Base-by-base conservation (phyloP, 2,329 filamentous ascomycete species). In the Ciborinia camelliae region DNA sequence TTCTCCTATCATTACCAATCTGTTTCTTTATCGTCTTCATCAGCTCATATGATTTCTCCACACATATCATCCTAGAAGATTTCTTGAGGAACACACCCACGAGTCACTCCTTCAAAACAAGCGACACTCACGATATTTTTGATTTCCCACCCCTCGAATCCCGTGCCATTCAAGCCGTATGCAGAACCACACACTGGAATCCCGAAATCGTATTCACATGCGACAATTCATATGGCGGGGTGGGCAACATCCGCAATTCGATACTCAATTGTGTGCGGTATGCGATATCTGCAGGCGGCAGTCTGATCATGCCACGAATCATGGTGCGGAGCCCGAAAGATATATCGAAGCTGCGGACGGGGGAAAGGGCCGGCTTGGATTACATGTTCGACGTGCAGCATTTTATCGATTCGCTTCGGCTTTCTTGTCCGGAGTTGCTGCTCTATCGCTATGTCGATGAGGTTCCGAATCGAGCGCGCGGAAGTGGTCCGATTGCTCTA, bases 251-350 rank as follows among this genome's bases (percentile, higher is more conserved):
- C 10, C 68, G 72, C 39, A 74, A 74, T 53, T 72, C 70, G 35
- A 67, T 75, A 14, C 67, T 75, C 15, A 71, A 70, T 30, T 75
- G 73, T 63, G 67, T 74, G 23, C 66, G 73, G 20, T 73, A 72
- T 65, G 65, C 71, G 2, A 73, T 75, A 58, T 69, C 67, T 5
- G 72, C 69, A 14, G 73, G 73, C 23, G 73, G 66, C 14, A 67
- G 68, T 43, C 48, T 73, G 23, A 67, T 72, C 3, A 28, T 70
- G 12, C 71, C 71, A 18, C 63, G 64, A 62, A 71, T 73, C n/a
- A 53, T 67, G 4, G 45, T 69, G 35, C 59, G 64, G 30, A 66
- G 62, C 15, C 48, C 65, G 18, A 59, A 63, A 7, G 54, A 64
- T 59, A 35, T 59, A 3, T 39, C 66, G 66, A 57, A 68, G 59